Percentiles rank a stretch among this genome's conserved stretches.
These are phyloP conservation scores for Monilinia laxa DNA, from an alignment of 2,329 filamentous ascomycete genomes.

Conservation along the genomic window DNA sequence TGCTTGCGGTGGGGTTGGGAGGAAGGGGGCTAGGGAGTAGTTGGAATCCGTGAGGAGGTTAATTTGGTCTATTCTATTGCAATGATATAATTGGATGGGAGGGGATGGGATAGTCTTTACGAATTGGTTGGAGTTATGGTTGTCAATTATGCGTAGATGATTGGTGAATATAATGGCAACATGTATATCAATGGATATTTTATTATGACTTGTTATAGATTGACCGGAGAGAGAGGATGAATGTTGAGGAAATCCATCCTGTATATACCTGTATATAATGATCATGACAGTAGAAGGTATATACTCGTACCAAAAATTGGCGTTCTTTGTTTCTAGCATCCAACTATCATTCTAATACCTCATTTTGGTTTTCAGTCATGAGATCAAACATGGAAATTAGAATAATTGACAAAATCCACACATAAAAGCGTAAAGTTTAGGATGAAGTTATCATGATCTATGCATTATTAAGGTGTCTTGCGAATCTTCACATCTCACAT, in stretches of 20 bases:
- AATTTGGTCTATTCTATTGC: no score
- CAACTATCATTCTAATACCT: no score
- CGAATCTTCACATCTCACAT: not conserved
- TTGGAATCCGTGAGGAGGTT: not conserved
- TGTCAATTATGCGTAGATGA: no score
- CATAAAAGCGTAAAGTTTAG: not conserved
- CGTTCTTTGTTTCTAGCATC: no score
- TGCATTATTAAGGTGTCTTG: conserved; percentile 10
- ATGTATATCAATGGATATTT: not conserved
- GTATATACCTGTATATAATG: not conserved
- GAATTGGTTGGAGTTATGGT: not conserved
- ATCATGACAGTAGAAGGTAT: no score
- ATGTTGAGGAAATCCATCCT: no score
- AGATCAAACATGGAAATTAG: not conserved
- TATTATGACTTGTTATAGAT: no score
- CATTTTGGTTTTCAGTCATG: not conserved
- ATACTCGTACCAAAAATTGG: not conserved
- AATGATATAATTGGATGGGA: not conserved
- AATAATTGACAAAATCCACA: no score
- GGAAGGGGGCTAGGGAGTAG: conserved; percentile 4
- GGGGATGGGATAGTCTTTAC: not conserved
- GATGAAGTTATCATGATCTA: not conserved
- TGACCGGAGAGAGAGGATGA: no score
- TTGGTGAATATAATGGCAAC: not conserved
- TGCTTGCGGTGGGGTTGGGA: conserved; percentile 53